These are phyloP conservation scores for Lophiostoma macrostomum DNA, from an alignment of 495 filamentous ascomycete species.

Conservation along the genomic window DNA sequence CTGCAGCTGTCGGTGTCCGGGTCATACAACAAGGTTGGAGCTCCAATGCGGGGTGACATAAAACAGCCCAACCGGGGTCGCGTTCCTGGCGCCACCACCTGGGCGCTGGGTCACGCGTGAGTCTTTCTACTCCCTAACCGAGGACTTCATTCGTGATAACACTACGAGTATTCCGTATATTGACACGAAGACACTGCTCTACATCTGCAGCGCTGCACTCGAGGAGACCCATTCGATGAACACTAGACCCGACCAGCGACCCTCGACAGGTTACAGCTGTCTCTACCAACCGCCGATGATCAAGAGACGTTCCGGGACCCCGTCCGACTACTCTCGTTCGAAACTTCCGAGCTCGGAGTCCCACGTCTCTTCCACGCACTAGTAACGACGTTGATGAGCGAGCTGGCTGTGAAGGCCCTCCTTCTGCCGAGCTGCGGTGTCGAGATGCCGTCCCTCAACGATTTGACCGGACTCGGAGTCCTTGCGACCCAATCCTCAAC, in stretches of 20 bases:
- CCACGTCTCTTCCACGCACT: conserved; percentile 19
- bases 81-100: conserved; percentile 17
- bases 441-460: conserved; percentile 14
- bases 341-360: neutral
- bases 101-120: too few relatives aligned
- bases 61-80: conserved; percentile 12
- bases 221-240: too few relatives aligned
- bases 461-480: conserved; percentile 31
- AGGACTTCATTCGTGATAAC: too few relatives aligned
- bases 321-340: conserved; percentile 1
- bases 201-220: too few relatives aligned
- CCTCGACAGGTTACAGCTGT: too few relatives aligned
- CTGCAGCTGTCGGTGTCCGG: conserved; percentile 28
- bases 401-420: conserved; percentile 4
- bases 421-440: conserved; percentile 17
- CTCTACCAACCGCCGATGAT: neutral
- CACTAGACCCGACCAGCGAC: too few relatives aligned
- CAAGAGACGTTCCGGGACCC: conserved; percentile 3
- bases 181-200: too few relatives aligned
- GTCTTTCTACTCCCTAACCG: too few relatives aligned
- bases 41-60: conserved; percentile 24
- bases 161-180: too few relatives aligned
- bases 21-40: neutral
- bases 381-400: conserved; percentile 13
- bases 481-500: conserved; percentile 20